Percentiles rank a stretch among this genome's conserved stretches.
These are phyloP conservation scores for Hyaloscypha variabilis DNA, from an alignment of 495 filamentous ascomycete genomes.

Conservation along the genomic window DNA sequence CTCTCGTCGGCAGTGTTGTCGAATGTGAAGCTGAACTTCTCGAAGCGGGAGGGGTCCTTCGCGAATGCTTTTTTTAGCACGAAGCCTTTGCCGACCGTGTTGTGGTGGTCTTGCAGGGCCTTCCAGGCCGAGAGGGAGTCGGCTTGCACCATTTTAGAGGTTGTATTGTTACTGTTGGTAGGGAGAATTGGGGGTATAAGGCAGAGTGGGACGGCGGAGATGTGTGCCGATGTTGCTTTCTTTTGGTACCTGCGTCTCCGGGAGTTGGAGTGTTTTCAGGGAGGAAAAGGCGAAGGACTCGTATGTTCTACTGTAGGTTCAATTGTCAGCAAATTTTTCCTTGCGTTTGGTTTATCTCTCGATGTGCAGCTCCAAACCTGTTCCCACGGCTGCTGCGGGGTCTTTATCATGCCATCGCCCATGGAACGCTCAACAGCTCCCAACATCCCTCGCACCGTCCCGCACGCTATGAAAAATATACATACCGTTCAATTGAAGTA, in stretches of 20 bases:
- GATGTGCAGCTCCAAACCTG: not conserved
- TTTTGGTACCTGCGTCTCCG: constrained; percentile 23
- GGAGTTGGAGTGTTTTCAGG: not conserved
- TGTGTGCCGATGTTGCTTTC: constrained; percentile 20
- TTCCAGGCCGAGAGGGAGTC: constrained; percentile 83
- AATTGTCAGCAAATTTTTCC: constrained; percentile 16
- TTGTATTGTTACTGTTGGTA: not conserved
- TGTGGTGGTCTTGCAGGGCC: constrained; percentile 86
- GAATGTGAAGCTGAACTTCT: constrained; percentile 87
- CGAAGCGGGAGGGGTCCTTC: constrained; percentile 85
- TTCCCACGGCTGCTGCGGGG: constrained; percentile 2
- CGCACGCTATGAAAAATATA: not conserved
- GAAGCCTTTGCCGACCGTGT: constrained; percentile 79
- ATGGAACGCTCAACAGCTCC: not conserved
- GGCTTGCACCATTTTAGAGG: constrained; percentile 62
- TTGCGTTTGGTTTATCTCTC: not conserved
- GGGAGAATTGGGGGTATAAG: not conserved
- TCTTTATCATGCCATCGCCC: not conserved
- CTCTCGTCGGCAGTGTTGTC: constrained; percentile 73
- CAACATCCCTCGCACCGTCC: not conserved
- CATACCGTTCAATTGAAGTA: constrained; percentile 7
- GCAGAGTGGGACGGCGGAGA: constrained; percentile 9
- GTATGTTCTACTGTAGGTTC: constrained; percentile 5
- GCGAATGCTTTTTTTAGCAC: constrained; percentile 92
- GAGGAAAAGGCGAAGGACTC: not conserved